Conservation (phyloP, 2,329 filamentous ascomycete genomes). For the Cryphonectria japonica region DNA sequence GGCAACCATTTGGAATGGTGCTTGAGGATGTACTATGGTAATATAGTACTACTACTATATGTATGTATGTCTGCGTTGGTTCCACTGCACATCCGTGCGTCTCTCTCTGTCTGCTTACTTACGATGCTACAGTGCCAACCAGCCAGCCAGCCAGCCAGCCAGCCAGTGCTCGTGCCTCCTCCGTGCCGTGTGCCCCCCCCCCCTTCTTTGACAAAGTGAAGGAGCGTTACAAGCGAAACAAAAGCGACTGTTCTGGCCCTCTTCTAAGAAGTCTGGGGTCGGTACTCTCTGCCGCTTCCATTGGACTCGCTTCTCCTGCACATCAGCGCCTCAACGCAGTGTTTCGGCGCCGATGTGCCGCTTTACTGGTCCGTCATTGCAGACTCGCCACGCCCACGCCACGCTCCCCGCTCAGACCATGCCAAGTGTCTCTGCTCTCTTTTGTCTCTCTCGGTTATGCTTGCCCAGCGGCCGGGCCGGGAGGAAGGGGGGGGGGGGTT, state of each 20-base stretch:
- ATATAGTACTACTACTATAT: neutral
- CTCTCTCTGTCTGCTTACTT: neutral
- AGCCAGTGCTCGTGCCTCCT: neutral
- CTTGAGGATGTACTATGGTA: neutral
- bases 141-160: neutral
- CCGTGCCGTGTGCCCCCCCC: neutral
- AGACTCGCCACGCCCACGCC: neutral
- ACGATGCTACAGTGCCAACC: neutral
- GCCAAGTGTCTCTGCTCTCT: neutral
- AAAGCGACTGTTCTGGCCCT: neutral
- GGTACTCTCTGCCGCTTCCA: neutral
- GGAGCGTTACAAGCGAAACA: neutral
- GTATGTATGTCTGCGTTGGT: neutral
- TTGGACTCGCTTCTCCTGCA: neutral
- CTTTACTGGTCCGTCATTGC: neutral
- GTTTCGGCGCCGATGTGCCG: neutral
- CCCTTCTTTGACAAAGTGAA: neutral
- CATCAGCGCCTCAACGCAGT: neutral
- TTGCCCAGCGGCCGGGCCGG: neutral
- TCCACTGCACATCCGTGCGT: neutral
- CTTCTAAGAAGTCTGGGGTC: neutral
- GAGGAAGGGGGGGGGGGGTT: too few species aligned
- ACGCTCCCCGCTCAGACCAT: neutral
- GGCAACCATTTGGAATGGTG: too few species aligned
- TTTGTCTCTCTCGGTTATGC: neutral